Evolutionary conservation across 1,139 yeast species (phyloP).

Genomic region (Yamadazyma dushanensis): DNA sequence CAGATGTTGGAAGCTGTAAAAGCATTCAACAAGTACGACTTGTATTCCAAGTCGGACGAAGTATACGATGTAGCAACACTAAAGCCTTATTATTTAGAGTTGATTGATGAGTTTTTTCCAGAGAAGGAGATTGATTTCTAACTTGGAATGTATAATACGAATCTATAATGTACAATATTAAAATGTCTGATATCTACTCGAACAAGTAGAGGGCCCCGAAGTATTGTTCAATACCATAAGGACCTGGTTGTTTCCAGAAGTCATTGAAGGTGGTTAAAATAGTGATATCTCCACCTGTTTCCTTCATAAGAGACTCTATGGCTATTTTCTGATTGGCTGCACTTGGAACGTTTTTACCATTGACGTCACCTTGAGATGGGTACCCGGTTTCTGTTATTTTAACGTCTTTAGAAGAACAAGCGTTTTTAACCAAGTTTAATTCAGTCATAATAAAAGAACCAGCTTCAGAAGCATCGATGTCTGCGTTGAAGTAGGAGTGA

Average conservation of each 20-base stretch:
- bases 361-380: constrained; percentile 69
- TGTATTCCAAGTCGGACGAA: constrained; percentile 62
- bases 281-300: constrained; percentile 60
- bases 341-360: constrained; percentile 75
- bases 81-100: constrained; percentile 57
- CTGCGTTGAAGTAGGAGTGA: constrained; percentile 77
- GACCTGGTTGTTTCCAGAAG: constrained; percentile 86
- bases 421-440: constrained; percentile 48
- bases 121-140: constrained; percentile 55
- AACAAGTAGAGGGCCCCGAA: constrained; percentile 67
- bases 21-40: constrained; percentile 66
- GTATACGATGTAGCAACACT: constrained; percentile 48
- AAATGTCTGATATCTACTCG: constrained; percentile 13
- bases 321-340: constrained; percentile 71
- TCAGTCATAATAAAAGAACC: constrained; percentile 74
- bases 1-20: constrained; percentile 64
- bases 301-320: constrained; percentile 56
- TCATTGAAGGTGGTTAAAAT: constrained; percentile 78
- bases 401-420: constrained; percentile 52
- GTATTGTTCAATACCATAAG: constrained; percentile 79
- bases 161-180: constrained; percentile 10
- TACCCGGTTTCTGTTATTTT: constrained; percentile 85
- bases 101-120: constrained; percentile 71
- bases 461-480: constrained; percentile 60
- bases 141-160: constrained; percentile 13